Evolutionary conservation across 1,284 basidiomycete genomes (phyloP), one percentile per base, ranked within the genome.

Genomic region (Malassezia dermatis): DNA sequence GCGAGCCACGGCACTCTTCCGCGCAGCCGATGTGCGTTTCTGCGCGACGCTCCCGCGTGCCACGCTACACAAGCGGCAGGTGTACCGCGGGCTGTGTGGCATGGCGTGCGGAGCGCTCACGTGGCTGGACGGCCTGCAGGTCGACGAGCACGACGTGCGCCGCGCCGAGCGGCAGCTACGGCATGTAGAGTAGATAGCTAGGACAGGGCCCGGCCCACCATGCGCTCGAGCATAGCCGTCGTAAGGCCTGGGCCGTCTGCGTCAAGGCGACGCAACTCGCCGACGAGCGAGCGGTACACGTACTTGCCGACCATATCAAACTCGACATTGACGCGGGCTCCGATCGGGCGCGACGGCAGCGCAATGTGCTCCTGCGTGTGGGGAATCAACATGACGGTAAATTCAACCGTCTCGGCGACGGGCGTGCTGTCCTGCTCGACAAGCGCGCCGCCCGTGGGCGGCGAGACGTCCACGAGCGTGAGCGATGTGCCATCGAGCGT

Each of bases 401-500:
- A 73, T 47, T 73, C 71, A 44, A 73, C 60, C 24, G 65, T 62
- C 41, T 73, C 65, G 11, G 49, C 42, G 32, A 40, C 27, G 13
- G 35, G 19, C 42, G 35, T 19, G 24, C 23, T 8, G 34, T 32
- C 32, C 40, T 41, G 13, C 13, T 5, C 37, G 1, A 49, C 52
- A 19, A 66, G 55, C 7, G 53, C 34, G 26, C 71, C 71, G 34
- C 71, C 71, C 2, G 56, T 52, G 11, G 67, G 58, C 4, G 70
- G 62, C 1, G 65, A 67, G 24, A 95, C 88, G 32, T 79, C 79
- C 0, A 91, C 96, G 61, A 99, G 71, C 0, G 93, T 99, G 44
- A 99, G 79, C 2, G 89, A 94, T 2, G 91, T 83, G 19, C 94
- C 93, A 75, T 99, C 93, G 61, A 99, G 83, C 10, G 91, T 84